Base-by-base conservation (phyloP, 164 flowering plant genomes). In the Dillenia turbinata region DNA sequence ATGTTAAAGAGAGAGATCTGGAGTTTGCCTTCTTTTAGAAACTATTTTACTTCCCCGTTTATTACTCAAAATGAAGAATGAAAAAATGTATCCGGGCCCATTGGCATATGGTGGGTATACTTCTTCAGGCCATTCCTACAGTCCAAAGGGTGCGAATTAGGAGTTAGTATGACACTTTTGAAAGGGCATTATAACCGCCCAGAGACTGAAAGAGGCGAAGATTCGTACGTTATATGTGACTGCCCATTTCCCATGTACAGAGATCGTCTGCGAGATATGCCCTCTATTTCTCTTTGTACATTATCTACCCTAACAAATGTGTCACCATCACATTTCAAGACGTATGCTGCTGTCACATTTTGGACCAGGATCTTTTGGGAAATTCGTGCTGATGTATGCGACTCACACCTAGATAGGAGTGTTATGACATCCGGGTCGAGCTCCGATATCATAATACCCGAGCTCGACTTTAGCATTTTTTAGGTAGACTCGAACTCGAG, bases 241-340 rank as follows among this genome's bases (percentile, higher is more conserved):
- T 22, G 97, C 97, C 96, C 97, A 94, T 94, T 94, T 12, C 98
- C 98, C 90, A 94, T 83, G 69, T 91, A 91, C 43, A 94, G 86
- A 19, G 92, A 73, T 69, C 51, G 78, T 61, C 64, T 65, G 15
- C 62, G 61, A 65, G 85, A 49, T 9, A 80, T 69, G n/a, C 69
- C 71, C 45, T 73, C 77, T 24, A 84, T 76, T 72, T 91, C 93
- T 69, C 81, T 85, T 55, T 91, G 56, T 43, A 91, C 85, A 19
- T 85, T 81, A 15, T 91, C 96, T 52, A 91, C 82, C 66, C 97
- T 80, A 45, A 88, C 73, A 72, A 94, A 94, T 56, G 92, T 94
- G 69, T 94, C 98, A 69, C 91, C 98, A 65, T 91, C 97, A 73
- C 97, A 86, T 73, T 94, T 94, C 98, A 94, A 87, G 50, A 91